Evolutionary conservation across 2,329 filamentous ascomycete genomes (phyloP), one percentile per base, ranked within the genome.

Genomic region (Thelonectria olida): DNA sequence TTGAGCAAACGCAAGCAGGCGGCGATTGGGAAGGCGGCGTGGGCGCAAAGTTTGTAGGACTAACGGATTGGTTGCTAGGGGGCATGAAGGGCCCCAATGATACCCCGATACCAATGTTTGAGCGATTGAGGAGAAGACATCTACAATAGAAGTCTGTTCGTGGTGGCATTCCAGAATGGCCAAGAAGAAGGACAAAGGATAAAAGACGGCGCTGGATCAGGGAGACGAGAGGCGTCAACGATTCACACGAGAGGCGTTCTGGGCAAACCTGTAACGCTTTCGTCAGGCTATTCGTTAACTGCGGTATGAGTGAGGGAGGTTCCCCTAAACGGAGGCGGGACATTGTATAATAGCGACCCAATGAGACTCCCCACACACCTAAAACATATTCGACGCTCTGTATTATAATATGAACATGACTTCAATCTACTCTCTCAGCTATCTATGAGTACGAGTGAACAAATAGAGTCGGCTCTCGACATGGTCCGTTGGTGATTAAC

Each of bases 41-140:
- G n/a, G 88, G 92, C 23, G 90, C 92, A 20, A 92, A 90, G 73
- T 91, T 99, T 19, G 93, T 98, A 15, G 93, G 91, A 13, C 81
- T 98, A 67, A 97, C 96, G 15, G 96, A 99, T 75, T 98, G 96
- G 95, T 79, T 99, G 65, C 82, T 98, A 38, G 93, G 94, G 2
- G 91, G 91, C 51, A 90, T 94, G 67, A 73, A 68, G 42, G 68
- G 74, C 48, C 74, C 76, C 5, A 63, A 66, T 7, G 73, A 74
- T 34, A 71, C 69, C 27, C 75, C 74, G 27, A 69, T 77, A 65
- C 77, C 77, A 19, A 74, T 74, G 72, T 79, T 78, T 68, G 73
- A 76, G 56, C 69, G 69, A 20, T 47, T 75, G 22, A 67, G 63
- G 55, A 72, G 67, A 61, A 67, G 67, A 53, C 55, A 61, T 2